A percentile compares a stretch with the other conserved stretches of the same genome.
Conservation (phyloP, 495 filamentous ascomycete species). For the Xylaria telfairii region DNA sequence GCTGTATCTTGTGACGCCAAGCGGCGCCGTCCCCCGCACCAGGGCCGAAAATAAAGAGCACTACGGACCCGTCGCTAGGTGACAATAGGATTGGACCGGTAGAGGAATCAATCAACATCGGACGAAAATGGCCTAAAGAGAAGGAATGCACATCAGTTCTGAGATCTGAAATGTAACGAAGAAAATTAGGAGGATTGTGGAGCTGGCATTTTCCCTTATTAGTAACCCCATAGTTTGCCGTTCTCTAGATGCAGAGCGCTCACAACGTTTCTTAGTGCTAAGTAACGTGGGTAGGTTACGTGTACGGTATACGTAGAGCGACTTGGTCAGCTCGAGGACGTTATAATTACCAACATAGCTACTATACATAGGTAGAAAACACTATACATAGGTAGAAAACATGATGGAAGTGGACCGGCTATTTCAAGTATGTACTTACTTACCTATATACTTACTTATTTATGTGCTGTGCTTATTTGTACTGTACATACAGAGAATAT, state of each 20-base stretch:
- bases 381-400: background rate
- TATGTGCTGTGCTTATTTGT: no score
- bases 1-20: slow-evolving; percentile 13
- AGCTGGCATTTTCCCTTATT: background rate
- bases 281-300: background rate
- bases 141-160: background rate
- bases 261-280: background rate
- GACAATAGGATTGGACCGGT: no score
- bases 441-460: no score
- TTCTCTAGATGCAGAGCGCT: background rate
- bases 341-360: no score
- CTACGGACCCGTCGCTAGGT: no score
- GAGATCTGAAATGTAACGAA: background rate
- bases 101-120: background rate
- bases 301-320: background rate
- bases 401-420: background rate
- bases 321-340: background rate
- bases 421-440: no score
- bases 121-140: background rate
- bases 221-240: background rate
- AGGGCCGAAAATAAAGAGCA: background rate
- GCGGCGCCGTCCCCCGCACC: slow-evolving; percentile 5
- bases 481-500: background rate
- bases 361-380: no score
- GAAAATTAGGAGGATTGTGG: no score